Evolutionary conservation across 805 yeast species (phyloP), one percentile per base, ranked within the genome.

Genomic region (Kodamaea kakaduensis): DNA sequence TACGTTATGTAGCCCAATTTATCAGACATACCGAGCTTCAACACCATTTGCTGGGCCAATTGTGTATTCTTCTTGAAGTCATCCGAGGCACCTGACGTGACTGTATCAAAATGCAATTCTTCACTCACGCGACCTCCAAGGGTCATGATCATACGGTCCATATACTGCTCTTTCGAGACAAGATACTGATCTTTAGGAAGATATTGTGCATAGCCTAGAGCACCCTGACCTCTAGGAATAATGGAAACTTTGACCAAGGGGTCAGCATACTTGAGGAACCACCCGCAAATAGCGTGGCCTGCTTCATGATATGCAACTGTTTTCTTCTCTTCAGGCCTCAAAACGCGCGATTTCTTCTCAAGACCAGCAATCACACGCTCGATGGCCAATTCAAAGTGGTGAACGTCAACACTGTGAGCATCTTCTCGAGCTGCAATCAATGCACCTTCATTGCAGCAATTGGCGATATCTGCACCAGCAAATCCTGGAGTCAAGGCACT

Each of bases 291-390:
- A 3, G 97, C 97, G 58, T 88, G 97, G 0, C 97, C 97, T 2
- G 97, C 97, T 63, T 88, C 97, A 59, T 88, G 97, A 56, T 84
- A 88, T 0, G 96, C 96, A 32, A 88, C 96, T 20, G 84, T 76
- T 46, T 69, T 77, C 67, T 86, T 84, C 59, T 89, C 95, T 22
- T 82, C 85, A 7, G 81, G 80, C 5, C 85, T 78, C 34, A 88
- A 67, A 6, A 89, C 78, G 55, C 81, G 77, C 1, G 93, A 77
- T 54, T 85, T 85, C 61, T 83, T 82, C 57, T 88, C 96, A 30
- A 89, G 65, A n/a, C 97, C 97, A 8, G 94, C 96, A 63, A 88
- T 80, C 31, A 88, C 96, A 53, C 96, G 77, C 61, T 89, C 97
- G 56, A 88, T 85, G 15, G 96, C 96, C 57, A 77, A 82, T 59